These are phyloP conservation scores for Cercospora sp. DNA, from an alignment of 2,329 filamentous ascomycete species.

Conservation along the genomic window DNA sequence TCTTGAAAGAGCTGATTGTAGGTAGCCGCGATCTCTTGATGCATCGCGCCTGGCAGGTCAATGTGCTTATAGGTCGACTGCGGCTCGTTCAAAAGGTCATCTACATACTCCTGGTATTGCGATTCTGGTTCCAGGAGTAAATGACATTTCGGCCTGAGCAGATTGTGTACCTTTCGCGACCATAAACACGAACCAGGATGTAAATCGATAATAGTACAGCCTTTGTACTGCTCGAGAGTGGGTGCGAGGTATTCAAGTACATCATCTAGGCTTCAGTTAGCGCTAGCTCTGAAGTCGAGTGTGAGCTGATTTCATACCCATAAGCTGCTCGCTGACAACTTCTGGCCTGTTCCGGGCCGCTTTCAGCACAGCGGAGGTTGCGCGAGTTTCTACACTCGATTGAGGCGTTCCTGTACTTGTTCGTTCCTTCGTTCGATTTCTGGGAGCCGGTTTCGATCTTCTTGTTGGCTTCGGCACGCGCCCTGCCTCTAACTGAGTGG, in stretches of 20 bases:
- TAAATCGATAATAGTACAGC: constrained; percentile 84
- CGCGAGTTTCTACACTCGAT: neutral
- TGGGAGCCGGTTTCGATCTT: neutral
- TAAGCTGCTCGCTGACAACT: constrained; percentile 29
- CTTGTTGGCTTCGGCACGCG: neutral
- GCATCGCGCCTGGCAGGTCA: constrained; percentile 30
- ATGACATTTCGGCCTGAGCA: constrained; percentile 77
- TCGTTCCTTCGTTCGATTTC: neutral
- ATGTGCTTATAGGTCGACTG: constrained; percentile 53
- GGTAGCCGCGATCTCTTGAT: constrained; percentile 30
- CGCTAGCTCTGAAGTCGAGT: neutral
- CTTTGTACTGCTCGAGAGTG: constrained; percentile 67
- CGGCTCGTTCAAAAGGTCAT: constrained; percentile 44
- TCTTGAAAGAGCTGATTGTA: constrained; percentile 54
- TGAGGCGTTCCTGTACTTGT: neutral
- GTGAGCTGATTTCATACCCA: constrained; percentile 20
- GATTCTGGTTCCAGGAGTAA: constrained; percentile 75
- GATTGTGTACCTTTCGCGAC: constrained; percentile 73
- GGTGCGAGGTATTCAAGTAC: constrained; percentile 68
- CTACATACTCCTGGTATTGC: constrained; percentile 63
- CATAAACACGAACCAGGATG: constrained; percentile 79
- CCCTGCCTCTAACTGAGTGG: neutral
- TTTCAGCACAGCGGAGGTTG: neutral
- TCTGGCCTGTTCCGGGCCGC: constrained; percentile 16
- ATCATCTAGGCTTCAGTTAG: constrained; percentile 56